Evolutionary conservation across 805 yeast genomes (phyloP).

Genomic region (Ascoidea rubescens): DNA sequence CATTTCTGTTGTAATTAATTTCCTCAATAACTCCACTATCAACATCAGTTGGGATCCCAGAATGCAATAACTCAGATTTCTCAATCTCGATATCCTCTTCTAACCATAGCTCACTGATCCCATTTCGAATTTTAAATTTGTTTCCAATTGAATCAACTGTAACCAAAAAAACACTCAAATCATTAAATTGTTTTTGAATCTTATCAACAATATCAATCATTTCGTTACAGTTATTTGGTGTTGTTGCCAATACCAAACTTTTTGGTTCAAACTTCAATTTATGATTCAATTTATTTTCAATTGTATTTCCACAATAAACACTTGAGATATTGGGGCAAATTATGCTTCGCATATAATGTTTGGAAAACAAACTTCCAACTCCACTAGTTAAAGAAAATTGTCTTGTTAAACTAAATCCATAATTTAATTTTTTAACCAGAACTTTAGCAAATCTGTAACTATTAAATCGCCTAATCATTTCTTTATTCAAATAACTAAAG

Average conservation of each 20-base stretch:
- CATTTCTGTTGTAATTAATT: neutral
- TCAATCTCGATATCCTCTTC: neutral
- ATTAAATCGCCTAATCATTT: too few relatives aligned
- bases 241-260: neutral
- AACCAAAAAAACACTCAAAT: neutral
- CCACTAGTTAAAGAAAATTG: too few relatives aligned
- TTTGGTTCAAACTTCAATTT: too few relatives aligned
- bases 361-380: neutral
- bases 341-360: neutral
- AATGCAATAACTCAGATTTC: neutral
- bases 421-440: too few relatives aligned
- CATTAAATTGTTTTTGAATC: neutral
- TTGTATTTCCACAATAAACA: neutral
- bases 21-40: too few relatives aligned
- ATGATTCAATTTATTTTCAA: neutral
- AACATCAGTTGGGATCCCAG: too few relatives aligned
- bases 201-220: neutral
- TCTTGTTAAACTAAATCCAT: too few relatives aligned
- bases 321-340: neutral
- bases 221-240: neutral
- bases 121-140: neutral
- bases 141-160: neutral
- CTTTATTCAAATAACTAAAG: too few relatives aligned
- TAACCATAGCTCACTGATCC: neutral
- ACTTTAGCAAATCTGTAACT: too few relatives aligned